These are phyloP conservation scores for Psilocybe azurescens DNA, from an alignment of 768 basidiomycete genomes.

Conservation along the genomic window DNA sequence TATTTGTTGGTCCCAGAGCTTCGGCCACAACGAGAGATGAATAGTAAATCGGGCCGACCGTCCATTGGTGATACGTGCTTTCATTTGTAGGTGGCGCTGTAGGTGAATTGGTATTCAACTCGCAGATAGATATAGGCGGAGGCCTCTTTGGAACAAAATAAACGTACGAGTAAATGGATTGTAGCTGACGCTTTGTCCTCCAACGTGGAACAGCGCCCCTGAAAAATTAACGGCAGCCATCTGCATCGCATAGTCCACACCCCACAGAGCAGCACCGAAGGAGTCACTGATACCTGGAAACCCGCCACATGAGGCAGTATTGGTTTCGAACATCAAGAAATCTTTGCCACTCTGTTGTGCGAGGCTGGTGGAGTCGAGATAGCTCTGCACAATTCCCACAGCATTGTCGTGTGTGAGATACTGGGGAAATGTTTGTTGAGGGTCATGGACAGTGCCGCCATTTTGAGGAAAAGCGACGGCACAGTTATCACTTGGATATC, in stretches of 20 bases:
- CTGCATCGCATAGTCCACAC: slow-evolving; percentile 61
- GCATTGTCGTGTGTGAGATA: slow-evolving; percentile 70
- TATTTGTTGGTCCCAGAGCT: slow-evolving; percentile 65
- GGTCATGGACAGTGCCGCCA: slow-evolving; percentile 42
- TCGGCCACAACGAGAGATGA: slow-evolving; percentile 74
- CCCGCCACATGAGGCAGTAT: slow-evolving; percentile 73
- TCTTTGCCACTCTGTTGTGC: slow-evolving; percentile 49
- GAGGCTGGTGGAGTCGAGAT: slow-evolving; percentile 55
- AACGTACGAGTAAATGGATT: slow-evolving; percentile 52
- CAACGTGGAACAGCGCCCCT: slow-evolving; percentile 58
- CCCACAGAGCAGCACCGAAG: slow-evolving; percentile 71
- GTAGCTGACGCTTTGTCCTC: slow-evolving; percentile 69
- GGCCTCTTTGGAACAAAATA: slow-evolving; percentile 11
- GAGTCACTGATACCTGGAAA: slow-evolving; percentile 67
- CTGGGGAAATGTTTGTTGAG: slow-evolving; percentile 52
- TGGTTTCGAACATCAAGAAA: slow-evolving; percentile 74
- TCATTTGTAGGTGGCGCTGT: slow-evolving; percentile 62
- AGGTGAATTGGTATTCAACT: slow-evolving; percentile 2
- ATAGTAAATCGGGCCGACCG: slow-evolving; percentile 79
- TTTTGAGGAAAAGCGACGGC: slow-evolving; percentile 48
- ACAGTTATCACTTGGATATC: slow-evolving; percentile 69
- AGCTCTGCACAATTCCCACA: slow-evolving; percentile 52
- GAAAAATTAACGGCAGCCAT: slow-evolving; percentile 61
- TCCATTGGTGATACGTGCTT: slow-evolving; percentile 70
- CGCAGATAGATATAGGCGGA: neutral